Evolutionary conservation across 345 rosid species (phyloP).

Genomic region (Melaleuca quinquenervia): DNA sequence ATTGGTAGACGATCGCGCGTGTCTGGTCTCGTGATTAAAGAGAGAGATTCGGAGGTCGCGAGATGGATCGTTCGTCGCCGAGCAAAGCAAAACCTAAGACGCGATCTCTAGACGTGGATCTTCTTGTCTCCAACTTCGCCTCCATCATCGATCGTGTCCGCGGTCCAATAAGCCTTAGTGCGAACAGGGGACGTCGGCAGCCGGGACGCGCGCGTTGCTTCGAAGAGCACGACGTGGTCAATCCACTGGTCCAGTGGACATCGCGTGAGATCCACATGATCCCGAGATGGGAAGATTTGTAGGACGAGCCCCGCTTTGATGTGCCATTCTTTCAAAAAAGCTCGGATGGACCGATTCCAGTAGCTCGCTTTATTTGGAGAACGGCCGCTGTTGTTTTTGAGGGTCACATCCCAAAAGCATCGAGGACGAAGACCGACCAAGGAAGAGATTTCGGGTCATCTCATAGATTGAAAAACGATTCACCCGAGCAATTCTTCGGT

Average conservation of each 20-base stretch:
- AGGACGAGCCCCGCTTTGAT: background rate
- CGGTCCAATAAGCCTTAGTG: background rate
- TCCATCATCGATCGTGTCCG: background rate
- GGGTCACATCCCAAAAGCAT: background rate
- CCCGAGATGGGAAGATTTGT: background rate
- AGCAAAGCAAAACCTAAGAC: background rate
- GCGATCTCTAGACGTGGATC: background rate
- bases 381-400: background rate
- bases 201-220: background rate
- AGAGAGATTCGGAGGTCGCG: no score
- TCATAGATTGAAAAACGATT: background rate
- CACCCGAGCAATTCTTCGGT: background rate
- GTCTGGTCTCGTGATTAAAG: background rate
- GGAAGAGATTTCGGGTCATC: background rate
- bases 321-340: background rate
- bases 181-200: background rate
- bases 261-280: no score
- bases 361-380: background rate
- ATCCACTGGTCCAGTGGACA: background rate
- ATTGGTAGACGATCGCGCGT: background rate
- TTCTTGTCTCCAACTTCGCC: background rate
- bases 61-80: no score
- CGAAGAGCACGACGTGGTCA: background rate
- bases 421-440: background rate
- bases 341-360: background rate